Base-by-base conservation (phyloP, 768 basidiomycete genomes). In the Zangia roseola region DNA sequence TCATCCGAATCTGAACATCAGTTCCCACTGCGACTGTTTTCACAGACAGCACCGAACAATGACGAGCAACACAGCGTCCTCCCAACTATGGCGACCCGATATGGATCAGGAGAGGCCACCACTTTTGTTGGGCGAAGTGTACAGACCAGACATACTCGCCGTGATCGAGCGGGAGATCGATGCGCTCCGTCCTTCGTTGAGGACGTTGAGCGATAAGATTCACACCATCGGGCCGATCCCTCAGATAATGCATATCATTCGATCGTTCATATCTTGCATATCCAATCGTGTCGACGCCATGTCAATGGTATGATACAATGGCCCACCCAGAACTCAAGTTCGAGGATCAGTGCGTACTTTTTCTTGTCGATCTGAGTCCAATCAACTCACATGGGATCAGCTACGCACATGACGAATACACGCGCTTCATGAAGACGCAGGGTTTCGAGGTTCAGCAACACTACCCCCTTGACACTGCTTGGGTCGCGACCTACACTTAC, bases 241-340 rank as follows among this genome's bases (percentile, higher is more conserved):
- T n/a, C n/a, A n/a, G n/a, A n/a, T n/a, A n/a, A n/a, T n/a, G n/a
- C n/a, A n/a, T n/a, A n/a, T n/a, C n/a, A n/a, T n/a, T n/a, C n/a
- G n/a, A n/a, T n/a, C n/a, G n/a, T n/a, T n/a, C n/a, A n/a, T n/a
- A n/a, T n/a, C n/a, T n/a, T n/a, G n/a, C n/a, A n/a, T n/a, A n/a
- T n/a, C n/a, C n/a, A n/a, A n/a, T n/a, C n/a, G n/a, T n/a, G n/a
- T n/a, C n/a, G n/a, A 6, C 2, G 16, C 31, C 14, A 14, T 31
- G 31, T 31, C 31, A 6, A 14, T 31, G 31, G 6, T 14, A 31
- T 31, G 31, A 30, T 19, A 20, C 25, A 23, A 14, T 23, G 89
- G 88, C 73, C 16, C 83, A 84, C 54, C 88, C 88, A 2, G 88
- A 91, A 62, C 68, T 88, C 13, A 74, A 64, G 39, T 89, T 78